Base-by-base conservation (phyloP, 2,329 filamentous ascomycete genomes). In the Cytospora paraplurivora region DNA sequence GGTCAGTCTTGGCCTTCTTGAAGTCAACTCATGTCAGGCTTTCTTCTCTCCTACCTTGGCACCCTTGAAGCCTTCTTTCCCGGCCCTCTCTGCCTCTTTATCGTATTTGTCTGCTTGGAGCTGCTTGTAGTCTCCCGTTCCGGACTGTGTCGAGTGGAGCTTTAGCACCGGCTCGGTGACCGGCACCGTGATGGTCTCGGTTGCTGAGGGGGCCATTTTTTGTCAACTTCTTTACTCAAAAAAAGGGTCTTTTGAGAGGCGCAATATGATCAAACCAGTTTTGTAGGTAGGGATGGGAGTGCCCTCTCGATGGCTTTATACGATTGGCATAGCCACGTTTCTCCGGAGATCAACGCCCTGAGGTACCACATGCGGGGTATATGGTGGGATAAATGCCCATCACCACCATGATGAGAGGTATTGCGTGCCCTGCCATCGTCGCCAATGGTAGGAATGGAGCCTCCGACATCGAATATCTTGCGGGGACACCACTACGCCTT, bases 171-270 rank as follows among this genome's bases (percentile, higher is more conserved):
- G 62, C 44, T 66, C 66, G 34, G 68, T 56, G 53, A 68, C 64
- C 33, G 71, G 72, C 53, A 68, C 64, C 33, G 71, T 73, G 62
- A 71, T 56, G 56, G 72, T 74, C 67, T 74, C 70, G 8, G 70
- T 70, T 33, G 74, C 72, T 33, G 73, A 74, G 38, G 75, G 74
- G n/a, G 74, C 73, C 74, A 76, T 76, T 38, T 15, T 15, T 68
- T n/a, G 67, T 89, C 82, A 69, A 88, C 88, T 51, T 10, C n/a
- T 32, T 54, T 21, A 41, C 47, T 53, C 17, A 35, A 1, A 8
- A n/a, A 37, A 12, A 8, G 12, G 2, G n/a, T 53, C 15, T 21
- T 3, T 52, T 5, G 1, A 32, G 27, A 33, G 50, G 6, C 2
- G 12, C 12, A 52, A 33, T 32, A 12, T 12, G 11, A 15, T 11